A percentile compares a stretch with the other conserved stretches of the same genome.
Conservation (phyloP, 345 rosid species). For the Bruguiera parviflora region DNA sequence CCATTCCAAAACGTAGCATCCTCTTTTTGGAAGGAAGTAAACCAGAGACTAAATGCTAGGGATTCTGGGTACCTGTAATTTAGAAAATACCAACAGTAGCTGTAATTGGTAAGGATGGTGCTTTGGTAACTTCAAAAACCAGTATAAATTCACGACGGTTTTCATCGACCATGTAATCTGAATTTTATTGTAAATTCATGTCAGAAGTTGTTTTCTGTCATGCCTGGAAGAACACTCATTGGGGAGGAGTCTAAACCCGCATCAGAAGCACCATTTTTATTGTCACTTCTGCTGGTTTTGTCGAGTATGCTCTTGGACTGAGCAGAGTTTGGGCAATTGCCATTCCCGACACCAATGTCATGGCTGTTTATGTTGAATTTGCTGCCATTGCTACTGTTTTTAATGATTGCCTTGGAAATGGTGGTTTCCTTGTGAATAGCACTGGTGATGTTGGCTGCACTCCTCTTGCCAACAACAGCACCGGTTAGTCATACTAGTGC, state of each 20-base stretch:
- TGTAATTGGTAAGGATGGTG: too few relatives aligned
- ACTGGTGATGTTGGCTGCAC: not conserved
- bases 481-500: not conserved
- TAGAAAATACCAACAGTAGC: too few relatives aligned
- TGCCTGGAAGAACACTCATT: constrained; percentile 66
- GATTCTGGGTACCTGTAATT: too few relatives aligned
- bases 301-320: constrained; percentile 8
- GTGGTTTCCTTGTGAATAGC: constrained; percentile 13
- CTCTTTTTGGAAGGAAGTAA: too few relatives aligned
- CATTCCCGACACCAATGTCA: constrained; percentile 18
- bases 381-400: not conserved
- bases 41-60: too few relatives aligned
- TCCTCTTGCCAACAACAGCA: not conserved
- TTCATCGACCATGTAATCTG: not conserved
- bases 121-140: too few relatives aligned
- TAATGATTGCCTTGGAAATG: not conserved
- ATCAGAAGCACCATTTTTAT: constrained; percentile 11
- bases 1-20: too few relatives aligned
- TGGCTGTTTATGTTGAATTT: constrained; percentile 8
- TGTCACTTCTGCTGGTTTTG: constrained; percentile 15
- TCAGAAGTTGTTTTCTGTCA: not conserved
- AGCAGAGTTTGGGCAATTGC: constrained; percentile 16
- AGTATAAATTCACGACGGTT: too few relatives aligned
- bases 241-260: constrained; percentile 42
- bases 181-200: not conserved